Conservation (phyloP, 2,329 filamentous ascomycete species). For the Penicillium italicum region DNA sequence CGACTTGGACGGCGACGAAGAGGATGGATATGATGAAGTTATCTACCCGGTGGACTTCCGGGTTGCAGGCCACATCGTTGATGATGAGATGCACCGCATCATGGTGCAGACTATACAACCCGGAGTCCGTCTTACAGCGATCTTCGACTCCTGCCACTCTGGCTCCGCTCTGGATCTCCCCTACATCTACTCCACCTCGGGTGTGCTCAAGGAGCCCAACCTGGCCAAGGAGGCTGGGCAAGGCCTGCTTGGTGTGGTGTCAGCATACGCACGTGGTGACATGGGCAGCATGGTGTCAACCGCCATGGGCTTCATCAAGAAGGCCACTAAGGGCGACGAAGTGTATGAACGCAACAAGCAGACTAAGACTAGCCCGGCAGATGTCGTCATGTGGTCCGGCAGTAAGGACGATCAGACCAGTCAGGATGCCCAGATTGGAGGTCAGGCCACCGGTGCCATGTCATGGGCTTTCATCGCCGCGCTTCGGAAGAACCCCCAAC, state of each 20-base stretch:
- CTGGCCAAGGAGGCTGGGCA: constrained; percentile 65
- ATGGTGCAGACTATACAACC: constrained; percentile 73
- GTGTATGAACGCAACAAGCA: constrained; percentile 75
- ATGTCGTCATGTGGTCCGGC: constrained; percentile 97
- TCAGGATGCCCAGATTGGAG: constrained; percentile 81
- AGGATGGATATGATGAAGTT: constrained; percentile 73
- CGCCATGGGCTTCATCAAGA: constrained; percentile 82
- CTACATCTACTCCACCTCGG: constrained; percentile 65
- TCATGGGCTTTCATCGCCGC: constrained; percentile 93
- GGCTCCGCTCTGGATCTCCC: constrained; percentile 64
- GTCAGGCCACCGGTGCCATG: constrained; percentile 95
- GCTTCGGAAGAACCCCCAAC: constrained; percentile 86
- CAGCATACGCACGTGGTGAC: constrained; percentile 78
- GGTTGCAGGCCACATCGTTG: constrained; percentile 67
- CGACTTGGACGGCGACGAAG: constrained; percentile 70
- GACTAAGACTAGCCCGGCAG: constrained; percentile 89
- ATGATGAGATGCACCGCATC: constrained; percentile 73
- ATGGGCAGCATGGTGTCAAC: constrained; percentile 74
- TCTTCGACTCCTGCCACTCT: constrained; percentile 67
- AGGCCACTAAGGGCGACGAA: constrained; percentile 74
- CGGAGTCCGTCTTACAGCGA: constrained; percentile 73
- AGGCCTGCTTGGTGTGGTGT: constrained; percentile 63
- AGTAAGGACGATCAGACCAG: constrained; percentile 96
- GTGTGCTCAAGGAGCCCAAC: constrained; percentile 66
- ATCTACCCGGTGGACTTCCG: constrained; percentile 75